Evolutionary conservation across 1,284 basidiomycete genomes (phyloP), one percentile per base, ranked within the genome.

Genomic region (Trametes versicolor): DNA sequence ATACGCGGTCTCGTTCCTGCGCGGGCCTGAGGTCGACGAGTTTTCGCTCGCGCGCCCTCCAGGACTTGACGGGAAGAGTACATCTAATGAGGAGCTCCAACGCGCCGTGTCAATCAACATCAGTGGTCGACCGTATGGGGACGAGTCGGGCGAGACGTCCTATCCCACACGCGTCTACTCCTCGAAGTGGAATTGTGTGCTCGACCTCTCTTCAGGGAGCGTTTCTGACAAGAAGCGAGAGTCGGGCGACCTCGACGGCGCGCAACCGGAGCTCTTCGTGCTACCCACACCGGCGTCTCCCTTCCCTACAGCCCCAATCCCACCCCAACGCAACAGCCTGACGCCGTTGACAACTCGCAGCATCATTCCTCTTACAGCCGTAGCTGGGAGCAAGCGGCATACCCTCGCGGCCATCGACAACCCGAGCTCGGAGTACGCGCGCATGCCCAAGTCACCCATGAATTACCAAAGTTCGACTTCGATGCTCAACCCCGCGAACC

Each of bases 141-240:
- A 47, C 19, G 60, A 60, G 49, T 60, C 58, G 50, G 65, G 60
- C 43, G 58, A 52, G 39, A 21, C 72, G 12, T 71, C 78, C 0
- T 92, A 88, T 69, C 92, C 92, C 0, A 94, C 95, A 0, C 79
- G 79, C 8, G 80, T 86, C 0, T 97, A 96, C 76, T 86, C 88
- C 0, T 95, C 93, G 0, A 82, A 90, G 27, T 97, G 95, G 95
- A 96, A 95, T 71, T 95, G 93, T 67, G 81, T 92, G 0, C 87
- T 97, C 34, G 94, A 96, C 74, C 82, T 97, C 13, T 83, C 91
- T 0, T 79, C 75, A 54, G 63, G 65, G n/a, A 69, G 50, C 50
- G 48, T 56, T 41, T 23, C 65, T 2, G 63, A 64, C 21, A 62
- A 61, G 47, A 63, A 56, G 53, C 65, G 48, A 9, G 41, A 61